Percentiles rank a stretch among this genome's conserved stretches.
Evolutionary conservation across 2,329 filamentous ascomycete species (phyloP).

Genomic region (Aspergillus fischeri): DNA sequence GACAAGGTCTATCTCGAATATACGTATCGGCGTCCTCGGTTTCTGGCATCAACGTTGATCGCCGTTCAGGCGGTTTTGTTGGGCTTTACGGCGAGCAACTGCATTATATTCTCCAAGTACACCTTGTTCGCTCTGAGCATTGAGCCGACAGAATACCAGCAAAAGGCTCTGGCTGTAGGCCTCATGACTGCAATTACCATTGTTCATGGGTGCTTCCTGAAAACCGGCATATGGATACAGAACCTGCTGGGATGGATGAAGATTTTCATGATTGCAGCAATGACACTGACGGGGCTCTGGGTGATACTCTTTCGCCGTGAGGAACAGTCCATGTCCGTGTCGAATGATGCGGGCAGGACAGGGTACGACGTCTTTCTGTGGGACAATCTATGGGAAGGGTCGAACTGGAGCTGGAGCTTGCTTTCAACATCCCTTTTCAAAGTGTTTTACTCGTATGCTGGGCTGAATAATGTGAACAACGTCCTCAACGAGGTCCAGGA

Average conservation of each 20-base stretch:
- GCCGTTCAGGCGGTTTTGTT: constrained; percentile 61
- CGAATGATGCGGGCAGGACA: background rate
- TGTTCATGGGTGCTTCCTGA: constrained; percentile 56
- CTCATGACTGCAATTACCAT: constrained; percentile 56
- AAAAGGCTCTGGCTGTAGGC: constrained; percentile 55
- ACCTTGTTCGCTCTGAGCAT: constrained; percentile 55
- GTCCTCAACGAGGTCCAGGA: constrained; percentile 68
- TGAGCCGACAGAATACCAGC: constrained; percentile 48
- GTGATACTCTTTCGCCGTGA: constrained; percentile 49
- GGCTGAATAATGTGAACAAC: constrained; percentile 64
- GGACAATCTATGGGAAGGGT: constrained; percentile 58
- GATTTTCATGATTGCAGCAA: constrained; percentile 56
- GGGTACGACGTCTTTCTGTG: constrained; percentile 33
- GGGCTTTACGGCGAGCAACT: constrained; percentile 66
- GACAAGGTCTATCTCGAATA: constrained; percentile 69
- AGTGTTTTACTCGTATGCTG: constrained; percentile 66
- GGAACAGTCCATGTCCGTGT: constrained; percentile 6
- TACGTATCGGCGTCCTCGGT: constrained; percentile 59
- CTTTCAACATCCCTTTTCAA: constrained; percentile 61
- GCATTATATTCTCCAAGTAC: constrained; percentile 66
- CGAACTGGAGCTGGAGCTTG: constrained; percentile 65
- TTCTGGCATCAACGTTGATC: constrained; percentile 61
- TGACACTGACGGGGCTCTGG: constrained; percentile 58
- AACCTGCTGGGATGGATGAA: constrained; percentile 62
- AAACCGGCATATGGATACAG: constrained; percentile 56